A percentile compares a stretch with the other conserved stretches of the same genome.
These are phyloP conservation scores for Trypanosoma rangeli DNA, from an alignment of 208 protist species.

Conservation along the genomic window DNA sequence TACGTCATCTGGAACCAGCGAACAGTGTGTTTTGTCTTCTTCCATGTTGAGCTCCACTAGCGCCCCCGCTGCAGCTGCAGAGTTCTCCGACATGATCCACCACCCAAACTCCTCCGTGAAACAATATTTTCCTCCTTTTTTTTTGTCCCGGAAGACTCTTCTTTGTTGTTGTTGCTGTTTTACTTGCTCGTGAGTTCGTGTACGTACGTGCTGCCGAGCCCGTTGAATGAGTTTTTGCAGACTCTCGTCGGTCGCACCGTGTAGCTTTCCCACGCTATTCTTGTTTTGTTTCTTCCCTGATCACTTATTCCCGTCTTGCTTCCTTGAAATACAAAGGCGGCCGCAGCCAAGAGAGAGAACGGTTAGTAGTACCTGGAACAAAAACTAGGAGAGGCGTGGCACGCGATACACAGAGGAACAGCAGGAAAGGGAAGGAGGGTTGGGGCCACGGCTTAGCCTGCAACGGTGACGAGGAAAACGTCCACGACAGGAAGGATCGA, in stretches of 20 bases:
- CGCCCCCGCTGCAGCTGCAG: conserved; percentile 6
- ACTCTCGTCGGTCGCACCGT: background rate
- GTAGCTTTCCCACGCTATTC: conserved; percentile 6
- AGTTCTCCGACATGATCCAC: conserved; percentile 14
- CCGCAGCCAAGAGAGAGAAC: background rate
- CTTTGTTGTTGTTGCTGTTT: conserved; percentile 5
- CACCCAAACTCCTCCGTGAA: background rate
- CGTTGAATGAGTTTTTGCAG: background rate
- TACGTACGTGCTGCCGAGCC: background rate
- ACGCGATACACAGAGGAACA: background rate
- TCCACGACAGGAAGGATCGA: background rate
- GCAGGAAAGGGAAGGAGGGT: background rate
- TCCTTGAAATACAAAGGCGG: background rate
- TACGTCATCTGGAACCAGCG: conserved; percentile 66
- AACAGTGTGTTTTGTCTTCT: conserved; percentile 30
- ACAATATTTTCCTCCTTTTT: background rate
- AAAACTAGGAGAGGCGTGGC: background rate
- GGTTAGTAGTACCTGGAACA: background rate
- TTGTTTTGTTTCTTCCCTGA: background rate
- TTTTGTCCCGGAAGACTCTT: background rate
- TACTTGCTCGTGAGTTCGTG: background rate
- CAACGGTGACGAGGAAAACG: background rate
- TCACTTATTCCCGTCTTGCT: background rate
- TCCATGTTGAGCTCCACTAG: conserved; percentile 29
- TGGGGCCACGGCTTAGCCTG: too few relatives aligned